Base-by-base conservation (phyloP, 805 yeast species). In the Pichia exigua region DNA sequence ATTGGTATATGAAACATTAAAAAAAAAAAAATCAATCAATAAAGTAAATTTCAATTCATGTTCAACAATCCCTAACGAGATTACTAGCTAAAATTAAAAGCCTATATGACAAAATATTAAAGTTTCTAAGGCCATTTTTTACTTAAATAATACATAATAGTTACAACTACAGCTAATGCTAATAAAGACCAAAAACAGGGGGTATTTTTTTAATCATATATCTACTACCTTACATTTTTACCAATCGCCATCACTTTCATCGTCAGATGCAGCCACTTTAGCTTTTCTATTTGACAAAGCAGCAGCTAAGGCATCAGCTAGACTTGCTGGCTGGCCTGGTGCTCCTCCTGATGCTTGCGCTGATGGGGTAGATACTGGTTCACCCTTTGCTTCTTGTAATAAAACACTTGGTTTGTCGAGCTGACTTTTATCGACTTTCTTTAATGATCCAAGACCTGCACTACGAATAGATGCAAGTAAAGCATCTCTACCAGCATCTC, bases 171-270 rank as follows among this genome's bases (percentile, higher is more conserved):
- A 35, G 17, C 20, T 17, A 35, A 35, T 35, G 20, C n/a, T 10
- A n/a, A 2, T n/a, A 8, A 35, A 30, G 12, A 30, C 35, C 35
- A 5, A 7, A 12, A 30, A 30, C n/a, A 30, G 15, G 18, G 18
- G 20, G 39, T 7, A 11, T 35, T 35, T n/a, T n/a, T 8, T n/a
- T 7, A n/a, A 15, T 12, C 30, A 27, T 12, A 42, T 21, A 5
- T 42, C 28, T 4, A 12, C 9, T 24, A 40, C 18, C 12, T 20
- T 12, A 3, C 3, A 11, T 11, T 24, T n/a, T 24, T 41, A 78
- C 89, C 89, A 84, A 49, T 88, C 96, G 49, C 78, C 84, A 54
- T 86, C 91, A 57, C 86, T 94, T 59, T 87, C 95, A 54, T 85
- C 94, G 57, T 89, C 96, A 58, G 89, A 82, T 20, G 75, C 79